These are phyloP conservation scores for Phytophthora sp. DNA, from an alignment of 352 stramenopile species.

Conservation along the genomic window DNA sequence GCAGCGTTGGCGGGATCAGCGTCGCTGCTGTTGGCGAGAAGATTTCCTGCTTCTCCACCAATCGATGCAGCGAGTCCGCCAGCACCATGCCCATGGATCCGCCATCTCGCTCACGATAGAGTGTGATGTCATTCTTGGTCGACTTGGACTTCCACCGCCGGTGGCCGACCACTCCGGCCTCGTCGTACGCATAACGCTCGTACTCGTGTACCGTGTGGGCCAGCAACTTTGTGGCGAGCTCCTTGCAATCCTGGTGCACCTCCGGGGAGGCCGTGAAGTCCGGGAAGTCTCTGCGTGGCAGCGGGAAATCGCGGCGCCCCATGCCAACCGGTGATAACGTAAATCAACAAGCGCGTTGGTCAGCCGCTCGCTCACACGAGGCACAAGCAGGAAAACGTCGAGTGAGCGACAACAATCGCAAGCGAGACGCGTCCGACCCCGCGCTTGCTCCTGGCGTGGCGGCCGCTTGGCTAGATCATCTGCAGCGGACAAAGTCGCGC, in stretches of 20 bases:
- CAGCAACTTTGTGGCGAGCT: constrained; percentile 50
- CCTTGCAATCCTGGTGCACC: constrained; percentile 43
- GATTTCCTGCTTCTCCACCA: constrained; percentile 27
- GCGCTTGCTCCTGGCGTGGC: constrained; percentile 16
- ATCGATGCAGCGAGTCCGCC: constrained; percentile 15
- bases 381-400: constrained; percentile 15
- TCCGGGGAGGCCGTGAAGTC: constrained; percentile 37
- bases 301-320: constrained; percentile 42
- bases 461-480: constrained; percentile 1
- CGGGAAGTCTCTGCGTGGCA: constrained; percentile 51
- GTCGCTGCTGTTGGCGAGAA: constrained; percentile 26
- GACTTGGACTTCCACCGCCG: constrained; percentile 43
- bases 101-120: constrained; percentile 44
- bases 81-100: constrained; percentile 34
- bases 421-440: background rate
- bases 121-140: constrained; percentile 38
- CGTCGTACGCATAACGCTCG: constrained; percentile 39
- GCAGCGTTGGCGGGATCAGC: constrained; percentile 32
- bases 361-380: background rate
- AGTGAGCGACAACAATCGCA: too few relatives aligned
- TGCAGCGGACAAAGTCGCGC: constrained; percentile 18
- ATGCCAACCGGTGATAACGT: constrained; percentile 18
- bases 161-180: constrained; percentile 33
- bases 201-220: constrained; percentile 57
- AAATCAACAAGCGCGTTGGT: background rate